phyloP scores from a whole-genome alignment of 2,329 filamentous ascomycete genomes.

The Colletotrichum sp. region DNA sequence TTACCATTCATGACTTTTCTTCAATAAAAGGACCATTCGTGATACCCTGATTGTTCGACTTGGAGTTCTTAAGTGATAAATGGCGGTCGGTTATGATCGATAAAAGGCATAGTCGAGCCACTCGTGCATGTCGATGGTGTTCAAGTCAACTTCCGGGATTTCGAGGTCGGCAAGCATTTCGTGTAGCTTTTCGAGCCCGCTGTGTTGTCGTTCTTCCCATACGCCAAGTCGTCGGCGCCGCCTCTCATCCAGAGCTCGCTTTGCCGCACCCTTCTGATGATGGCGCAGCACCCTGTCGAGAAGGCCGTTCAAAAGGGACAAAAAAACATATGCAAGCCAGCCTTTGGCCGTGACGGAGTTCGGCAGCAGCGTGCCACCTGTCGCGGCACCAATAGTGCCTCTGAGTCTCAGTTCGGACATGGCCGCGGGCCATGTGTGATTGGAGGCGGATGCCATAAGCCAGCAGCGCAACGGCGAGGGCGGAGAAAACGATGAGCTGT shows the following conservation, averaged over 20 bases:
- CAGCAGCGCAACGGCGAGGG: neutral
- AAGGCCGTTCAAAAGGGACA: constrained; percentile 5
- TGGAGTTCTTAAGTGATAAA: neutral
- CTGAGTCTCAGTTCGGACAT: neutral
- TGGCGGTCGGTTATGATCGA: neutral
- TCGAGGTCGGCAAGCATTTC: constrained; percentile 2
- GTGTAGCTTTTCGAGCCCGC: constrained; percentile 12
- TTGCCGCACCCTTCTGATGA: neutral
- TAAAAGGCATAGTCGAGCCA: constrained; percentile 15
- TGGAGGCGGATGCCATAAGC: neutral
- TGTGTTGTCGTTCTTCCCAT: constrained; percentile 10
- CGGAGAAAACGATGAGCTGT: neutral
- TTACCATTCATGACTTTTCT: neutral
- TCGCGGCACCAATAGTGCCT: neutral
- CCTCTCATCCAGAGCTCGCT: neutral
- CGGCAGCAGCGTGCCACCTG: neutral
- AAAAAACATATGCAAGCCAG: neutral
- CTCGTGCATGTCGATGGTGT: constrained; percentile 15
- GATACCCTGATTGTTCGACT: neutral
- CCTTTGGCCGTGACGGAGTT: neutral
- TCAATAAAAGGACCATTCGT: neutral
- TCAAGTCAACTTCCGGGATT: constrained; percentile 5
- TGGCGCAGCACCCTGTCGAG: neutral
- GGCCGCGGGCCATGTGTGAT: neutral
- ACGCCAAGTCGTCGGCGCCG: neutral